Evolutionary conservation across 2,329 filamentous ascomycete species (phyloP), one percentile per base, ranked within the genome.

Genomic region (Colletotrichum neosansevieriae): DNA sequence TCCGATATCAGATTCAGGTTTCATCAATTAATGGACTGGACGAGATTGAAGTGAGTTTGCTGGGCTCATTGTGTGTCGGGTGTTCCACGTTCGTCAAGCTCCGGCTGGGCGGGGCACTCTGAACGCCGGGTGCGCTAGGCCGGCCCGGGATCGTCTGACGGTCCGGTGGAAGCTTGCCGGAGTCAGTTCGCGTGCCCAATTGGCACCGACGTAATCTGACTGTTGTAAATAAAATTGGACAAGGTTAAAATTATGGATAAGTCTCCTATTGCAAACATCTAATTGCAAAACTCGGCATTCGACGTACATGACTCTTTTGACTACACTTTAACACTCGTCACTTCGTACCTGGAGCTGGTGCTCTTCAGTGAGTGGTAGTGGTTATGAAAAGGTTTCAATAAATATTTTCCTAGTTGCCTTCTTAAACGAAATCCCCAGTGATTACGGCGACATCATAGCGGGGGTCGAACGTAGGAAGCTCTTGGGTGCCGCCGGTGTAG

Each of bases 401-500:
- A 4, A 21, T 2, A 2, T 3, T 24, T 5, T 24, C 4, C 4
- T 24, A 24, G 5, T 24, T 24, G 24, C 5, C 24, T 24, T 5
- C 24, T 5, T 24, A 5, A 5, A 24, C 5, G 24, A 24, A 24
- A 29, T 7, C 29, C 29, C 29, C 29, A 29, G 29, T 29, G 6
- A 29, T 29, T 29, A 29, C 6, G 6, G 24, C 81, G 45, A 83
- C 79, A 70, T 82, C 82, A 44, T 72, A 74, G 60, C 75, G n/a
- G 77, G 3, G 82, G 36, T 85, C 76, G 63, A 86, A 86, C 6
- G 73, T 74, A 9, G 72, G 81, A 1, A 76, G 73, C 1, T 73
- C 71, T 0, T 74, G 32, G 0, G 79, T 83, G 45, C 80, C 82
- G 9, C 81, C 84, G 2, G 80, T 80, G 70, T 85, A 85, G 0